Percentiles rank a stretch among this genome's conserved stretches.
Conservation (phyloP, 225 moss, liverwort and hornwort genomes). For the Straminergon stramineum region DNA sequence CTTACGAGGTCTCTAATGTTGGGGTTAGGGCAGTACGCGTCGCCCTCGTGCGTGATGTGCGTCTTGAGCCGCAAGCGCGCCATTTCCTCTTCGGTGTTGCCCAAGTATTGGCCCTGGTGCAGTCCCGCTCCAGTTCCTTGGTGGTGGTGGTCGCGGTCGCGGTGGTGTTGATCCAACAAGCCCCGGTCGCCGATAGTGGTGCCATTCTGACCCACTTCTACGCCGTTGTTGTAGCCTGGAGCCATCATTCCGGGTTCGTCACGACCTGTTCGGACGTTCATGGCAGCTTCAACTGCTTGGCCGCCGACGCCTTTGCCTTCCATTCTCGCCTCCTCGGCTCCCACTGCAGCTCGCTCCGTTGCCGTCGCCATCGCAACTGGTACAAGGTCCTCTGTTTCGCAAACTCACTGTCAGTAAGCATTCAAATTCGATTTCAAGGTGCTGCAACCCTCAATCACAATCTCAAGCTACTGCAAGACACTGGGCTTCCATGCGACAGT, state of each 20-base stretch:
- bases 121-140: neutral
- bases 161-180: neutral
- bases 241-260: neutral
- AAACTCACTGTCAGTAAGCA: neutral
- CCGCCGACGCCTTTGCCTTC: conserved; percentile 25
- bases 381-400: too few species aligned
- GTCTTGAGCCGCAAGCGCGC: conserved; percentile 21
- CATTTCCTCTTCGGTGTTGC: conserved; percentile 30
- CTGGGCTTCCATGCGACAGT: too few species aligned
- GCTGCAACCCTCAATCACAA: neutral
- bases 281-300: conserved; percentile 1
- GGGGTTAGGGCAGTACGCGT: conserved; percentile 40
- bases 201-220: neutral
- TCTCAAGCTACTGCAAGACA: neutral
- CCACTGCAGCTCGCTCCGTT: conserved; percentile 26
- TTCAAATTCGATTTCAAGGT: neutral
- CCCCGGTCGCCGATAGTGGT: conserved; percentile 4
- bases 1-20: conserved; percentile 40
- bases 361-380: conserved; percentile 24
- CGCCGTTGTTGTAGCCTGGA: neutral
- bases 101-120: neutral
- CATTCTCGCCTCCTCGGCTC: conserved; percentile 14
- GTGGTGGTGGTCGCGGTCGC: neutral
- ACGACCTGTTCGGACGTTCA: conserved; percentile 1
- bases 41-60: conserved; percentile 33